These are phyloP conservation scores for Hericium alpestre DNA, from an alignment of 768 basidiomycete genomes.

Conservation along the genomic window DNA sequence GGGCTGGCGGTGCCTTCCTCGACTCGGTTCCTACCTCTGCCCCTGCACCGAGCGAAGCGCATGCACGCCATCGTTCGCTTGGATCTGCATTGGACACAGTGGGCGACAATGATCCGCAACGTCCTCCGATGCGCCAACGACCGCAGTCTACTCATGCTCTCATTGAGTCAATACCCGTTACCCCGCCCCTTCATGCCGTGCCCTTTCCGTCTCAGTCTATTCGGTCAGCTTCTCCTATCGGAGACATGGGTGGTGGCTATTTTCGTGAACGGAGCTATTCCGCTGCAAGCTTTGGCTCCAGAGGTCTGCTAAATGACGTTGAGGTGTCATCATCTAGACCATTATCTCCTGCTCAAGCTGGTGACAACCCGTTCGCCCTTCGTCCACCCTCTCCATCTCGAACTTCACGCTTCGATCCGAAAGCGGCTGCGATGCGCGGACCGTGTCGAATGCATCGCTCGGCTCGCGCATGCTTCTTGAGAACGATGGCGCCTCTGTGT, in stretches of 20 bases:
- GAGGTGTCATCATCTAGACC: constrained; percentile 28
- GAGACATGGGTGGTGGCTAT: constrained; percentile 14
- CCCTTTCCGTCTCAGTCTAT: constrained; percentile 43
- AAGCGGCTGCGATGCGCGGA: constrained; percentile 44
- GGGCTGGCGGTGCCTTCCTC: constrained; percentile 35
- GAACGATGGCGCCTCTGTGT: constrained; percentile 31
- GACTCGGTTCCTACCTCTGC: constrained; percentile 25
- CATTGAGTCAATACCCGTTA: constrained; percentile 31
- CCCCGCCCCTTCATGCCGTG: constrained; percentile 36
- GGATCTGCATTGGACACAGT: constrained; percentile 46
- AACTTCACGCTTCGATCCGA: constrained; percentile 76
- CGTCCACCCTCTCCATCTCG: constrained; percentile 50
- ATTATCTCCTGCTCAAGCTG: constrained; percentile 28
- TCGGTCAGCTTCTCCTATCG: constrained; percentile 24
- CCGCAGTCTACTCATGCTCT: constrained; percentile 40
- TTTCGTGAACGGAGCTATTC: constrained; percentile 40
- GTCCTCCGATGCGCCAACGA: constrained; percentile 33
- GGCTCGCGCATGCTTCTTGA: constrained; percentile 56
- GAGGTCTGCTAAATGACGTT: constrained; percentile 29
- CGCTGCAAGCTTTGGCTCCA: constrained; percentile 40
- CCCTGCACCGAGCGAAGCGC: constrained; percentile 12
- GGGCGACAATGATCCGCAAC: constrained; percentile 30
- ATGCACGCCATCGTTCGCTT: constrained; percentile 45
- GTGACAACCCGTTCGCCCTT: constrained; percentile 47
- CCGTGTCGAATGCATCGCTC: constrained; percentile 54